These are phyloP conservation scores for Alternaria arbusti DNA, from an alignment of 2,329 filamentous ascomycete species.

Conservation along the genomic window DNA sequence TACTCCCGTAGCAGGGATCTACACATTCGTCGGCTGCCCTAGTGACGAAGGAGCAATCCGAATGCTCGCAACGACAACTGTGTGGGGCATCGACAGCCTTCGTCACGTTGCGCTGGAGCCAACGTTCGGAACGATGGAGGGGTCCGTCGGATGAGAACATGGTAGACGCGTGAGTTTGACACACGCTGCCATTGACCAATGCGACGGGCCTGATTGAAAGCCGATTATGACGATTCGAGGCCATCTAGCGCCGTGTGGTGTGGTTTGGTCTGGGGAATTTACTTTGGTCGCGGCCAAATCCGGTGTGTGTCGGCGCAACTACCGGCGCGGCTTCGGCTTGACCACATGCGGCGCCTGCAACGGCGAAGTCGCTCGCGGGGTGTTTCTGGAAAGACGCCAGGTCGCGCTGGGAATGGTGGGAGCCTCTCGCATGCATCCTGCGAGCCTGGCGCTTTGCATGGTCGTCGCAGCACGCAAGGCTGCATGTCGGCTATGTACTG, in stretches of 20 bases:
- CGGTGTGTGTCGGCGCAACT: slow-evolving; percentile 19
- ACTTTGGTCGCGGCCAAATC: slow-evolving; percentile 19
- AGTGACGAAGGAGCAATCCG: slow-evolving; percentile 22
- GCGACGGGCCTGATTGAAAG: slow-evolving; percentile 19
- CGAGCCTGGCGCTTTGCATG: background rate
- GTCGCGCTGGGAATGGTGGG: background rate
- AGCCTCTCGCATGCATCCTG: background rate
- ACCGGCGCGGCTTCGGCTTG: slow-evolving; percentile 25
- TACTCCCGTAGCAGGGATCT: slow-evolving; percentile 22
- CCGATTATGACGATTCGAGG: slow-evolving; percentile 25
- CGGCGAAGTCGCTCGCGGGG: slow-evolving; percentile 11
- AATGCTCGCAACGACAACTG: slow-evolving; percentile 17
- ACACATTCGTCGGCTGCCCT: slow-evolving; percentile 22
- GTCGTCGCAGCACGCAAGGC: background rate
- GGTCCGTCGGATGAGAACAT: slow-evolving; percentile 15
- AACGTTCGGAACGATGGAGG: slow-evolving; percentile 22
- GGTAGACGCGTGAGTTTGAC: slow-evolving; percentile 20
- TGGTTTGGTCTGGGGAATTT: slow-evolving; percentile 18
- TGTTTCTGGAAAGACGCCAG: slow-evolving; percentile 6
- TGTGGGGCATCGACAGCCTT: slow-evolving; percentile 23
- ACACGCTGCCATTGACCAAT: slow-evolving; percentile 32
- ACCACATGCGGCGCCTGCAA: slow-evolving; percentile 26
- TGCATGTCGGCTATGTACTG: background rate
- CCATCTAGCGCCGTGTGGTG: slow-evolving; percentile 12
- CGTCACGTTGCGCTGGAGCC: slow-evolving; percentile 20